Percentiles rank a stretch among this genome's conserved stretches.
These are phyloP conservation scores for Craterostigma plantagineum DNA, from an alignment of 257 asterid species.

Conservation along the genomic window DNA sequence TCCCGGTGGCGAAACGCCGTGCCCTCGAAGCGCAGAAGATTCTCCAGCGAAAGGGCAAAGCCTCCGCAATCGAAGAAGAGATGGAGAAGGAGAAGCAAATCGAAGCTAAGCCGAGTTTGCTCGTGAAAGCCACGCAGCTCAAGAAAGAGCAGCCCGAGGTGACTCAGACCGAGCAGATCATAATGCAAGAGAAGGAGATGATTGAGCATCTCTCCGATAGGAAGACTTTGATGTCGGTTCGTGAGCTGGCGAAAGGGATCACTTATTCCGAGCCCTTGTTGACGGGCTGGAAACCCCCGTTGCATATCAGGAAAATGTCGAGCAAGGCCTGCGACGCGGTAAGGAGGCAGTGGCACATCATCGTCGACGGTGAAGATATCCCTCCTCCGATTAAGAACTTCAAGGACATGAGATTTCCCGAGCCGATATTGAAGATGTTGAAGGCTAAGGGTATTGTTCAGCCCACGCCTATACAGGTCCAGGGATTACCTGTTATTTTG, in stretches of 20 bases:
- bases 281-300: slow-evolving; percentile 85
- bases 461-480: slow-evolving; percentile 89
- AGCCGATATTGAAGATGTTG: slow-evolving; percentile 50
- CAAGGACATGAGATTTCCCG: slow-evolving; percentile 82
- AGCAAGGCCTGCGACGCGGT: slow-evolving; percentile 50
- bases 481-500: slow-evolving; percentile 71
- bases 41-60: slow-evolving; percentile 51
- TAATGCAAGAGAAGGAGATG: slow-evolving; percentile 77
- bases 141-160: slow-evolving; percentile 77
- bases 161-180: slow-evolving; percentile 52
- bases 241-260: slow-evolving; percentile 79
- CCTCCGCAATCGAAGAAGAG: slow-evolving; percentile 43
- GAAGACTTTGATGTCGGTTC: slow-evolving; percentile 70
- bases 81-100: slow-evolving; percentile 40
- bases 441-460: slow-evolving; percentile 68
- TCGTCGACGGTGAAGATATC: slow-evolving; percentile 68
- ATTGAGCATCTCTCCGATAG: slow-evolving; percentile 66
- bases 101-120: slow-evolving; percentile 68
- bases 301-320: slow-evolving; percentile 50
- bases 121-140: slow-evolving; percentile 59
- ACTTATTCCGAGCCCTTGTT: slow-evolving; percentile 50
- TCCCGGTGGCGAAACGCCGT: slow-evolving; percentile 69
- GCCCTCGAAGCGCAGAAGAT: slow-evolving; percentile 59
- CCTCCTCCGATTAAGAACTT: slow-evolving; percentile 75
- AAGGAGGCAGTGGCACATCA: slow-evolving; percentile 78